Evolutionary conservation across 345 rosid genomes (phyloP).

Genomic region (Punica granatum): DNA sequence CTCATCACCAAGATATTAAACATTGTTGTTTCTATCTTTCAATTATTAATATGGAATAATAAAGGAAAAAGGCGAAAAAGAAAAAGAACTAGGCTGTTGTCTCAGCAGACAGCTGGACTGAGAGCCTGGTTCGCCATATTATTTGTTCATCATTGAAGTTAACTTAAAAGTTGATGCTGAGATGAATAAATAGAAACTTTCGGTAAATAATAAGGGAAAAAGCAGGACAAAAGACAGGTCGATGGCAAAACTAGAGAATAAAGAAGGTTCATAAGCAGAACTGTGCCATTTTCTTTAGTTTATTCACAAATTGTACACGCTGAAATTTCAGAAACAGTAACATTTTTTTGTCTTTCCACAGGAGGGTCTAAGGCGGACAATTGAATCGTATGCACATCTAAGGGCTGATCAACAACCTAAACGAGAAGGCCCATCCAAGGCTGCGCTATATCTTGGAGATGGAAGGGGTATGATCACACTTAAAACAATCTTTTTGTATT

Average conservation of each 20-base stretch:
- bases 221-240: neutral
- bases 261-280: neutral
- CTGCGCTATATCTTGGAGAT: conserved; percentile 57
- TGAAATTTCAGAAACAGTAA: neutral
- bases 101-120: neutral
- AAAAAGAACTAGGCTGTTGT: neutral
- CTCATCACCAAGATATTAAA: no score
- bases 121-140: neutral
- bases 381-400: conserved; percentile 71
- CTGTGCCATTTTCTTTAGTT: neutral
- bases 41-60: neutral
- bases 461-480: conserved; percentile 52
- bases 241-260: no score
- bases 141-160: neutral
- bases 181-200: neutral
- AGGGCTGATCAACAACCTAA: conserved; percentile 49
- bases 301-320: neutral
- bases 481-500: conserved; percentile 8
- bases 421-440: conserved; percentile 82
- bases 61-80: neutral
- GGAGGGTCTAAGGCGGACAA: conserved; percentile 78
- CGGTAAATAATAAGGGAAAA: neutral
- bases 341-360: conserved; percentile 20
- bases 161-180: neutral
- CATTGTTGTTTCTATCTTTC: neutral